phyloP scores from a whole-genome alignment of 2,329 filamentous ascomycete species.

The Talaromyces sp. region DNA sequence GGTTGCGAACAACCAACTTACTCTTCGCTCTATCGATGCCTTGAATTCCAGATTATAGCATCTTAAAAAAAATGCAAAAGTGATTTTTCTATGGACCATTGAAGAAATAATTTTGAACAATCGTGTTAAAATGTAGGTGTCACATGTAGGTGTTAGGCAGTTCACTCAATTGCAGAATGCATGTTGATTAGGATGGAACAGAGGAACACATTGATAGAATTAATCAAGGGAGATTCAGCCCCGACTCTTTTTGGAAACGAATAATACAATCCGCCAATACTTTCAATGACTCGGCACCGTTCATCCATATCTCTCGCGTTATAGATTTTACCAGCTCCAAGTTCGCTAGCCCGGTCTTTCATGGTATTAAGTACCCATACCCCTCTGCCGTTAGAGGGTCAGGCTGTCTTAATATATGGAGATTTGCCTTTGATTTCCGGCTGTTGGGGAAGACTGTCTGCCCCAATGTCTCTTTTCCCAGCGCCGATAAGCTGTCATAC shows the following conservation, averaged over 20 bases:
- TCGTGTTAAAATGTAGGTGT: too few relatives aligned
- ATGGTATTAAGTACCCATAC: not conserved
- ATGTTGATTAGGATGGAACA: not conserved
- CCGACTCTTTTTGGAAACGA: not conserved
- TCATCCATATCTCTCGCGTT: not conserved
- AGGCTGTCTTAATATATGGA: not conserved
- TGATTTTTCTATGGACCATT: too few relatives aligned
- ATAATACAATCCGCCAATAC: not conserved
- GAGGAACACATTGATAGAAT: not conserved
- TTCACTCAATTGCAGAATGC: too few relatives aligned
- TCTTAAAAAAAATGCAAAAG: too few relatives aligned
- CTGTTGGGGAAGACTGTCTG: not conserved
- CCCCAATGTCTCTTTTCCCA: not conserved
- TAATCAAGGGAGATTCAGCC: not conserved
- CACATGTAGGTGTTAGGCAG: too few relatives aligned
- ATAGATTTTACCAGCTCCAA: not conserved
- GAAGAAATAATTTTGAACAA: too few relatives aligned
- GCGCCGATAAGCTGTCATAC: not conserved
- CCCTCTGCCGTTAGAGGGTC: not conserved
- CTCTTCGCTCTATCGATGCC: too few relatives aligned
- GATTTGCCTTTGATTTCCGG: not conserved
- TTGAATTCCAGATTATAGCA: too few relatives aligned
- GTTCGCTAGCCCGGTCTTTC: not conserved
- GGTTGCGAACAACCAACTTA: too few relatives aligned
- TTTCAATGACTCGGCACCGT: not conserved